These are phyloP conservation scores for Chlorella variabilis DNA, from an alignment of 163 green algal species.

Conservation along the genomic window DNA sequence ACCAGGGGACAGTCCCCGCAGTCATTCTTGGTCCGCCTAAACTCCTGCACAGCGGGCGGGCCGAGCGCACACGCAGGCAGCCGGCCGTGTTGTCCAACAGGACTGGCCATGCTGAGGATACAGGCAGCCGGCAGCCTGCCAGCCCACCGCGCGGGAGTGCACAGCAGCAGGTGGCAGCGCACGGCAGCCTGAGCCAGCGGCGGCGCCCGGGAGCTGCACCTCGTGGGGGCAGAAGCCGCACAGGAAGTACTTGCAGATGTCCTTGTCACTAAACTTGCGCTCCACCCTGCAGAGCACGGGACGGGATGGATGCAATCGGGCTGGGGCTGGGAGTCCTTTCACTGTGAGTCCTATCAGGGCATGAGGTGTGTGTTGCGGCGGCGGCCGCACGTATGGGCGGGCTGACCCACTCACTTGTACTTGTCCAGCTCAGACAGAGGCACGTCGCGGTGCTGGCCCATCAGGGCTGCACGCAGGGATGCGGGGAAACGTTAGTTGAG, in stretches of 20 bases:
- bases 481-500: too few relatives aligned
- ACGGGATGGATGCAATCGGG: neutral
- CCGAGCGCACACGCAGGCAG: neutral
- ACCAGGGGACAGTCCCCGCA: conserved; percentile 51
- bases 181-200: neutral
- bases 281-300: neutral
- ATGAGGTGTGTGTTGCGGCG: too few relatives aligned
- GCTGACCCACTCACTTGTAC: conserved; percentile 34
- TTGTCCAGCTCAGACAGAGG: conserved; percentile 31
- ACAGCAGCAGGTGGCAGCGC: too few relatives aligned
- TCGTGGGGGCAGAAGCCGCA: conserved; percentile 62
- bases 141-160: too few relatives aligned
- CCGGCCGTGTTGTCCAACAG: neutral
- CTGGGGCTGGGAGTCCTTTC: too few relatives aligned
- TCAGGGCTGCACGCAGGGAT: conserved; percentile 22
- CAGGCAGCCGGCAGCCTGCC: too few relatives aligned
- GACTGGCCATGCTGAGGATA: too few relatives aligned
- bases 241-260: conserved; percentile 60
- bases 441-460: conserved; percentile 47
- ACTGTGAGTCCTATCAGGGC: too few relatives aligned
- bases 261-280: conserved; percentile 43
- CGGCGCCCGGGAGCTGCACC: conserved; percentile 5
- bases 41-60: conserved; percentile 13
- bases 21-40: conserved; percentile 61
- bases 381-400: too few relatives aligned